Evolutionary conservation across 169 alveolate genomes (phyloP), one percentile per base, ranked within the genome.

Genomic region (Fabrea salina): DNA sequence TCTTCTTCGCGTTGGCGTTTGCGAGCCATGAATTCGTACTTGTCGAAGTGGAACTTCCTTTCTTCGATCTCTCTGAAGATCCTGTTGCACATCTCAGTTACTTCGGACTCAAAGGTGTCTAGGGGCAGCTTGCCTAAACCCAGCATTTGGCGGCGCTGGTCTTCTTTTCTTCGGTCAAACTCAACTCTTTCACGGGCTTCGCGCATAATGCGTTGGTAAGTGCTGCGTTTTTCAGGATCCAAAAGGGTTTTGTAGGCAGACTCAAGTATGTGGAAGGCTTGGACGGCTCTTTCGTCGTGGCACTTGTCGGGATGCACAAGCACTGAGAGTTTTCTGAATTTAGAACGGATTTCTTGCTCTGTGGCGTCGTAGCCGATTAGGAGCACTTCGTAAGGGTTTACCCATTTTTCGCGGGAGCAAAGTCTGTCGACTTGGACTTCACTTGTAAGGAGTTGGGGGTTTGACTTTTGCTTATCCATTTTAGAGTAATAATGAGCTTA

Each of bases 121-220:
- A 75, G 80, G 27, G 95, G 95, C 39, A 87, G 79, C n/a, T 58
- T 30, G 22, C 78, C 86, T 43, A 74, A 49, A 5, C 92, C 91
- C 32, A 80, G 81, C 58, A 80, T 79, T 30, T 58, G 49, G 50
- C 93, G 66, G 3, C 79, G 49, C 19, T 68, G 40, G 53, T 90
- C 87, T 66, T 86, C 92, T 64, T 79, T 85, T 44, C 76, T 72
- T 25, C 95, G 19, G 50, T 75, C 88, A 40, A 67, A 54, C 56
- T 87, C 92, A 3, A 90, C 93, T 77, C 95, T 59, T 58, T 90
- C 93, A 50, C 84, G 87, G 0, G 95, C 93, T 64, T 85, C 91
- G 25, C 93, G 54, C 88, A 86, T 85, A 25, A 90, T 85, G 51
- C 89, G 68, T 44, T 80, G 70, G 68, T 75, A 90, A 41, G 74